Conservation (phyloP, 2,329 filamentous ascomycete genomes). For the Coleophoma eucalyptorum region DNA sequence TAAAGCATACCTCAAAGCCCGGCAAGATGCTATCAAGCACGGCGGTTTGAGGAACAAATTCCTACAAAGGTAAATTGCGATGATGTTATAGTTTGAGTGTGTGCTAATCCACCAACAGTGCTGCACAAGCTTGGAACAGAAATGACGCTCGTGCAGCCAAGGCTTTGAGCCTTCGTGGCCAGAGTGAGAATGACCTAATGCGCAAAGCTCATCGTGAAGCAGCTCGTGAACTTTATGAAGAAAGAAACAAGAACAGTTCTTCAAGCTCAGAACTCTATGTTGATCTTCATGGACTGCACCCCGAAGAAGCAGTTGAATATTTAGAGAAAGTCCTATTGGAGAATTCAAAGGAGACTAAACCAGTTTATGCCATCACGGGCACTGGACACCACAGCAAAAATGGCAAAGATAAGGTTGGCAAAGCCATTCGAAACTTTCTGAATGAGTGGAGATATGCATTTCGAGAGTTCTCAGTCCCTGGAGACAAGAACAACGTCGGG, state of each 20-base stretch:
- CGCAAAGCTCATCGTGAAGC: conserved; percentile 94
- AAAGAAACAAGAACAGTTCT: conserved; percentile 72
- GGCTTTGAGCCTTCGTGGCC: conserved; percentile 86
- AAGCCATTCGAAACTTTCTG: conserved; percentile 84
- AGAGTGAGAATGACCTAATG: conserved; percentile 97
- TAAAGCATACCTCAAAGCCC: conserved; percentile 89
- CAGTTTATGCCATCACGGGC: conserved; percentile 93
- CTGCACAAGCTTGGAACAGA: conserved; percentile 96
- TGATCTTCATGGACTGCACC: conserved; percentile 96
- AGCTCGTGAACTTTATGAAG: conserved; percentile 86
- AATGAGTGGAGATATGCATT: conserved; percentile 96
- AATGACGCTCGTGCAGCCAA: conserved; percentile 96
- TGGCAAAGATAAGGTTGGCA: conserved; percentile 97
- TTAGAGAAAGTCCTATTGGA: conserved; percentile 83
- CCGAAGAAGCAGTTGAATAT: conserved; percentile 94
- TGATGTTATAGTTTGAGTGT: neutral
- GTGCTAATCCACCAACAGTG: conserved; percentile 45
- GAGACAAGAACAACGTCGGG: conserved; percentile 80
- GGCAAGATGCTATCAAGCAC: conserved; percentile 95
- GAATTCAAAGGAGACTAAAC: conserved; percentile 67
- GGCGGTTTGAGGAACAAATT: conserved; percentile 96
- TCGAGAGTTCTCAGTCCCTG: conserved; percentile 92
- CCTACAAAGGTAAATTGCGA: conserved; percentile 68
- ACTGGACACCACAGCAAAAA: conserved; percentile 98
- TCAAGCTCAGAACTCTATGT: conserved; percentile 75